Evolutionary conservation across 192 early-diverging fungal genomes (phyloP).

Genomic region (Coemansia sp.): DNA sequence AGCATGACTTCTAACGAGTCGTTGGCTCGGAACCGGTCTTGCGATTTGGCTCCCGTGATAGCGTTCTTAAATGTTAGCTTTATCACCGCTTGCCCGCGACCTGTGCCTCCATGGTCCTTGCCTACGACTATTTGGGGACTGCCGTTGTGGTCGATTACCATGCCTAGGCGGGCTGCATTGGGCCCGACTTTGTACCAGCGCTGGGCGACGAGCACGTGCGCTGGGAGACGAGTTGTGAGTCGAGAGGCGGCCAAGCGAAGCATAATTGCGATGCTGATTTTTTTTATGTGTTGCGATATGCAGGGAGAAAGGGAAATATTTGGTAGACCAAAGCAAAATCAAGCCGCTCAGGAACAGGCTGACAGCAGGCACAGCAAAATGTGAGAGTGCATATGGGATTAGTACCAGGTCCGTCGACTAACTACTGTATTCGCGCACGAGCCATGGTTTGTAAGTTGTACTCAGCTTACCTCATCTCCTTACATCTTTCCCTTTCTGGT

Average conservation of each 20-base stretch:
- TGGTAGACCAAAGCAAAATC: not conserved
- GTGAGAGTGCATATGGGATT: not conserved
- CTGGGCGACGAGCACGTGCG: not conserved
- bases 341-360: not conserved
- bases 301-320: not conserved
- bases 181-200: constrained; percentile 45
- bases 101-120: constrained; percentile 67
- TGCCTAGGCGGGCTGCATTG: constrained; percentile 60
- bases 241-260: not conserved
- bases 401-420: not conserved
- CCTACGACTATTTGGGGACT: constrained; percentile 66
- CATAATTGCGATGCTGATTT: not conserved
- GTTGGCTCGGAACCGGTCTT: constrained; percentile 71
- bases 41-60: constrained; percentile 56
- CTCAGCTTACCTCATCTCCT: not conserved
- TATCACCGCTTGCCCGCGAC: constrained; percentile 65
- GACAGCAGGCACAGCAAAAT: not conserved
- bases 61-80: constrained; percentile 75
- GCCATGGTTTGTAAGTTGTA: not conserved
- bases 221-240: not conserved
- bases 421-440: not conserved
- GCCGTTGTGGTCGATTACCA: constrained; percentile 68
- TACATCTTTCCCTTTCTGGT: not conserved
- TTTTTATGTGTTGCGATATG: not conserved
- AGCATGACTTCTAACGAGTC: constrained; percentile 71